These are phyloP conservation scores for Rasamsonia emersonii DNA, from an alignment of 2,329 filamentous ascomycete genomes.

Conservation along the genomic window DNA sequence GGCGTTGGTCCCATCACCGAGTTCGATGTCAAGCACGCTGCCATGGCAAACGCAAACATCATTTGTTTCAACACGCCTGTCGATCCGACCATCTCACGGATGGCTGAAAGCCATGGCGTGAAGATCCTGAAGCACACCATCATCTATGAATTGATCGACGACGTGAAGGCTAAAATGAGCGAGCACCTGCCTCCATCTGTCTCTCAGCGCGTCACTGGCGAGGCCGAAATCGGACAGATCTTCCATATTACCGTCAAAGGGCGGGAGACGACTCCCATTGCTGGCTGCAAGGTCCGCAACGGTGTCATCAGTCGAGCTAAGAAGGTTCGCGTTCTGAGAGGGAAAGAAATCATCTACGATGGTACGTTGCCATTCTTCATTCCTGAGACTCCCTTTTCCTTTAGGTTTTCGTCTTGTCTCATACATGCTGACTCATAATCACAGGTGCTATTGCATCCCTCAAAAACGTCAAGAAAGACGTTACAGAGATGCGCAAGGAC, in stretches of 20 bases:
- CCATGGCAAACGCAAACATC: constrained; percentile 64
- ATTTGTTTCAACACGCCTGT: constrained; percentile 77
- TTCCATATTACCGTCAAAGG: constrained; percentile 78
- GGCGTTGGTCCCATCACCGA: constrained; percentile 71
- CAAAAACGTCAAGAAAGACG: constrained; percentile 89
- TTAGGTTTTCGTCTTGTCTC: background rate
- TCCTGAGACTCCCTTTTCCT: constrained; percentile 2
- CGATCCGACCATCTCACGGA: constrained; percentile 56
- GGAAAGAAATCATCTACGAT: constrained; percentile 64
- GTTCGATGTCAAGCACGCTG: constrained; percentile 82
- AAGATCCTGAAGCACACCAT: constrained; percentile 72
- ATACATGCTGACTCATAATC: constrained; percentile 6
- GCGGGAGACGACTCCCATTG: constrained; percentile 63
- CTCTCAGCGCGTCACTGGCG: constrained; percentile 65
- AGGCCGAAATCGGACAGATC: constrained; percentile 74
- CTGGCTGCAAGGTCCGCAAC: constrained; percentile 80
- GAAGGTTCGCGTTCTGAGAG: constrained; percentile 63
- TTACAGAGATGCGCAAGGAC: constrained; percentile 80
- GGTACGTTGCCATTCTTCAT: constrained; percentile 45
- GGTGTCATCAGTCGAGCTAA: constrained; percentile 58
- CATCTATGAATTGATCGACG: constrained; percentile 44
- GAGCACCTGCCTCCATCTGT: constrained; percentile 60
- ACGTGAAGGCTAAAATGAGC: constrained; percentile 51
- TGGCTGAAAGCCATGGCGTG: constrained; percentile 65
- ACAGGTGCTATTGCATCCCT: constrained; percentile 70